Base-by-base conservation (phyloP, 768 basidiomycete species). In the Flagelloscypha sp. region DNA sequence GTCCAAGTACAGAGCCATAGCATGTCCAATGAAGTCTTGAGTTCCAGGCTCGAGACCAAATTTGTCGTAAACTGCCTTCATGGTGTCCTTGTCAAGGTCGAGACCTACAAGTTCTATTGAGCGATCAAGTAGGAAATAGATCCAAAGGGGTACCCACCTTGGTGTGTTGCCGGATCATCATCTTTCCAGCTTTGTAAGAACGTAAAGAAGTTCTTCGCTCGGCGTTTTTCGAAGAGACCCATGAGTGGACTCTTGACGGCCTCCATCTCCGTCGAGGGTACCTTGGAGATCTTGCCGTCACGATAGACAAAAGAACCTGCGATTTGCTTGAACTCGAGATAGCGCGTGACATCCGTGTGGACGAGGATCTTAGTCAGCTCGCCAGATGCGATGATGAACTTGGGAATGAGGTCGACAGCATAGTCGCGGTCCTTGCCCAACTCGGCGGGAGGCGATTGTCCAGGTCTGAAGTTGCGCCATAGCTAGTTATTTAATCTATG, bases 311-410 rank as follows among this genome's bases (percentile, higher is more conserved):
- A 99, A 55, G 87, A 92, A 36, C 94, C 95, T 0, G 95, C 90
- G 61, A 99, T 97, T 66, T 97, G 94, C 70, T 98, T 99, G 73
- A 99, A 99, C 57, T 98, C 95, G 52, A 99, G 82, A 63, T 99
- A 99, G 42, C 92, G 83, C 27, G 87, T 93, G 43, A 99, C 95
- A 55, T 99, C 92, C 45, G 95, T 98, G 68, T 98, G 93, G 27
- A 99, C 92, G 44, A 99, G 83, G 61, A 99, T 98, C 62, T 83
- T 84, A 35, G 93, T 95, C 53, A 99, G 81, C 60, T 97, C 93
- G 37, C 95, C 95, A 8, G 88, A 90, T 19, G 95, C 84, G 50
- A 98, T 92, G 69, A 98, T 98, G 69, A 99, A 99, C 64, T 99
- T 98, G 56, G 95, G 93, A 52, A 97, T 84, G 46, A 97, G 80